These are phyloP conservation scores for Corylus heterophylla DNA, from an alignment of 306 rosid genomes.

Conservation along the genomic window DNA sequence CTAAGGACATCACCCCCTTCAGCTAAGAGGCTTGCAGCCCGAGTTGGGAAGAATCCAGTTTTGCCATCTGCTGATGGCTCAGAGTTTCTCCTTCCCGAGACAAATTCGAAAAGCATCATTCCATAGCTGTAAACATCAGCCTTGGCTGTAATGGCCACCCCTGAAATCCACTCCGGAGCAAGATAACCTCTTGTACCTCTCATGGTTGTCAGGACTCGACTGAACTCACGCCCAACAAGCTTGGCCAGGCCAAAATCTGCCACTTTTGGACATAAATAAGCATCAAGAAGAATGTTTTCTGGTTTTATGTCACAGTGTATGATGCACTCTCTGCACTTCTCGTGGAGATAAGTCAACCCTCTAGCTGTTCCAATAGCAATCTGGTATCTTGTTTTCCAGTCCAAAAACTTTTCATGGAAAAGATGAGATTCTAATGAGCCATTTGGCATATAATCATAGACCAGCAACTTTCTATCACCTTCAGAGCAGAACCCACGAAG, in stretches of 20 bases:
- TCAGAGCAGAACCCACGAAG: too few species aligned
- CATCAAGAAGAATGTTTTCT: constrained; percentile 57
- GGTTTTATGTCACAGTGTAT: constrained; percentile 67
- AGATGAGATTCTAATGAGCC: constrained; percentile 29
- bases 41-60: constrained; percentile 28
- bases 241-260: constrained; percentile 70
- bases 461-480: not conserved
- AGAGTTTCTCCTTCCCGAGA: constrained; percentile 79
- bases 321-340: constrained; percentile 56
- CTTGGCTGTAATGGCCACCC: constrained; percentile 78
- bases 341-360: constrained; percentile 58
- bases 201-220: constrained; percentile 84
- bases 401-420: constrained; percentile 14
- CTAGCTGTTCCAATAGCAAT: constrained; percentile 54
- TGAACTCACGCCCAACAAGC: constrained; percentile 59
- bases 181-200: constrained; percentile 95
- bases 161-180: constrained; percentile 93
- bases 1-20: too few species aligned
- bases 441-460: constrained; percentile 17
- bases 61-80: constrained; percentile 59
- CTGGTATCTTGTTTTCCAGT: constrained; percentile 28
- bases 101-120: constrained; percentile 85
- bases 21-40: too few species aligned
- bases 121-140: constrained; percentile 94
- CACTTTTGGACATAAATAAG: constrained; percentile 39